A percentile compares a stretch with the other conserved stretches of the same genome.
These are phyloP conservation scores for Tylopilus microsporus DNA, from an alignment of 1,284 basidiomycete genomes.

Conservation along the genomic window DNA sequence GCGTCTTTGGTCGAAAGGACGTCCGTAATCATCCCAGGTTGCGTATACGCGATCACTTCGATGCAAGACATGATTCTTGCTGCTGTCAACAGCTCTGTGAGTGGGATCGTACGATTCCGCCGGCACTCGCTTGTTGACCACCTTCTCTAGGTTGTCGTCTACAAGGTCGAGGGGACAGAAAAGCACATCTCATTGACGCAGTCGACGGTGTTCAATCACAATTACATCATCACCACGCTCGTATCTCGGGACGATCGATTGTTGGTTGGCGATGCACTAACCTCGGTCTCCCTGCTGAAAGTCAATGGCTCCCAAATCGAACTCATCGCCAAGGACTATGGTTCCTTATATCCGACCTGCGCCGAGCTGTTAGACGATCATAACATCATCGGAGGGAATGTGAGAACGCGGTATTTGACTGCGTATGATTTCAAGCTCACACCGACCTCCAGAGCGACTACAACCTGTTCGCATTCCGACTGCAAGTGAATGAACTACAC, in stretches of 20 bases:
- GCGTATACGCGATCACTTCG: slow-evolving; percentile 55
- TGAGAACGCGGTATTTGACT: slow-evolving; percentile 35
- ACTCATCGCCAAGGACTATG: slow-evolving; percentile 71
- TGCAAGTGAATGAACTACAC: slow-evolving; percentile 40
- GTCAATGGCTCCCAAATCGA: slow-evolving; percentile 47
- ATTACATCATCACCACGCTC: slow-evolving; percentile 70
- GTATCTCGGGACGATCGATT: slow-evolving; percentile 48
- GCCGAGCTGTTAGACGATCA: slow-evolving; percentile 52
- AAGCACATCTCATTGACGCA: slow-evolving; percentile 37
- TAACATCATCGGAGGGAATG: slow-evolving; percentile 73
- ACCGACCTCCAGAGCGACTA: slow-evolving; percentile 52
- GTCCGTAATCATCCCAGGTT: slow-evolving; percentile 47
- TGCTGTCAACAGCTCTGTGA: slow-evolving; percentile 70
- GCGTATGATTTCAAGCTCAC: neutral
- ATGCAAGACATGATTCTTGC: slow-evolving; percentile 54
- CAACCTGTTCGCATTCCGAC: slow-evolving; percentile 70
- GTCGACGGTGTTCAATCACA: slow-evolving; percentile 68
- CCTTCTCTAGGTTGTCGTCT: slow-evolving; percentile 43
- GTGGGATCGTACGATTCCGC: slow-evolving; percentile 26
- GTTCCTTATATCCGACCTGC: slow-evolving; percentile 66
- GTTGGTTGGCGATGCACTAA: slow-evolving; percentile 75
- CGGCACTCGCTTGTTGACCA: neutral
- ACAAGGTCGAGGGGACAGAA: slow-evolving; percentile 37
- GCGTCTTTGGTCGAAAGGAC: slow-evolving; percentile 23
- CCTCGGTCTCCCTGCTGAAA: slow-evolving; percentile 72